Evolutionary conservation across 2,329 filamentous ascomycete genomes (phyloP), one percentile per base, ranked within the genome.

Genomic region (Fusarium odoratissimum): DNA sequence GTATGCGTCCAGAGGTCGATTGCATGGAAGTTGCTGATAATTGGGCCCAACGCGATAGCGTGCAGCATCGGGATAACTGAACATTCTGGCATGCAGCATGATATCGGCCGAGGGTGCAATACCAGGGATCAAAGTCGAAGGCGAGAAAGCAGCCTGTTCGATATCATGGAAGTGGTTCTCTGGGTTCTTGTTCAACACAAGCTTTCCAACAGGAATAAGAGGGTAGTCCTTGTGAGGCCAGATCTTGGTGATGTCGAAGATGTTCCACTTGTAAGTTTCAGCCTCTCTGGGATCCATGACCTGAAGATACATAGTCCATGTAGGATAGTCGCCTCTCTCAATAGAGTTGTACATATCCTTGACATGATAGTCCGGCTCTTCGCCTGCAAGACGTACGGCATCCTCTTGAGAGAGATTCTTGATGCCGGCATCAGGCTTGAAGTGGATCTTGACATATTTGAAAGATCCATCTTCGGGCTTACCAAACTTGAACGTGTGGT

Each of bases 1-100:
- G 4, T 55, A 63, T 2, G 23, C 30, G 2, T 63, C 57, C 8
- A 63, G 17, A 10, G 62, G 48, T 11, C 62, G 28, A 52, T 81
- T 81, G 49, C 56, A 73, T 3, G 85, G 86, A 1, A 88, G 78
- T 61, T 88, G 85, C 60, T 86, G 83, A 30, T 86, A 79, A 65
- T 89, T 88, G 41, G 85, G 81, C 5, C 87, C 87, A n/a, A 89
- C 82, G 3, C 86, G 83, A 78, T 88, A 84, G 52, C 84, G 84
- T 44, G 86, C 84, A 0, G 87, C 85, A 60, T 87, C 86, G 13
- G 83, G 79, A 71, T 87, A 87, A 46, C 83, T 83, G 68, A 87
- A 86, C 76, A 86, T 84, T 21, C 86, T 81, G 61, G 83, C 84
- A 67, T 88, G 86, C 5, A 88, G 78, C 56, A 76, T 80, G 1